phyloP scores from a whole-genome alignment of 1,284 basidiomycete species.

The Fomes fomentarius region DNA sequence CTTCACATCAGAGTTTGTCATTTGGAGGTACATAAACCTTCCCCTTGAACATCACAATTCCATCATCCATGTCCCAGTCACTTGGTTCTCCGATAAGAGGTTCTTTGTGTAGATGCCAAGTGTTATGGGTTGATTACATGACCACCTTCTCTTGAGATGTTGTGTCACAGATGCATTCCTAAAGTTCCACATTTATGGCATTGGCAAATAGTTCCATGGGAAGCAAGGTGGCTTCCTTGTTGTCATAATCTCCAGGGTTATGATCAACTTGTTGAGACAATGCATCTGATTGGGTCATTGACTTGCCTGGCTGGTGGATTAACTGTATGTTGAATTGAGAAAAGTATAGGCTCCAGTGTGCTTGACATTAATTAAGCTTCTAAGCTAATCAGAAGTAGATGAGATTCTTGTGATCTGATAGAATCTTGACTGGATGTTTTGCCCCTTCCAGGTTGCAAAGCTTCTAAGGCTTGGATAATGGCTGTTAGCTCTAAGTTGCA shows the following conservation, averaged over 20 bases:
- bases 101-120: background rate
- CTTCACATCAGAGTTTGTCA: background rate
- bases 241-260: background rate
- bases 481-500: constrained; percentile 43
- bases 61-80: background rate
- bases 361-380: background rate
- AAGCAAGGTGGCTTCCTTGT: background rate
- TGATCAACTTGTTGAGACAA: background rate
- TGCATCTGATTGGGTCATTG: background rate
- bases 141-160: constrained; percentile 27
- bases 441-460: constrained; percentile 32
- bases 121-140: constrained; percentile 32
- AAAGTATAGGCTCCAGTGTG: background rate
- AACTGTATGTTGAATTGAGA: background rate
- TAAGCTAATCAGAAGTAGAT: background rate
- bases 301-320: background rate
- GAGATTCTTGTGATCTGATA: background rate
- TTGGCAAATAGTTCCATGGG: background rate
- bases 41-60: background rate
- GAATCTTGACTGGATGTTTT: background rate
- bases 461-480: constrained; percentile 31
- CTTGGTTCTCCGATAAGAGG: background rate
- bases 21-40: background rate
- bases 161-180: constrained; percentile 36
- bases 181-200: background rate